phyloP scores from a whole-genome alignment of 2,329 filamentous ascomycete genomes.

The Blastomyces emzantsi region DNA sequence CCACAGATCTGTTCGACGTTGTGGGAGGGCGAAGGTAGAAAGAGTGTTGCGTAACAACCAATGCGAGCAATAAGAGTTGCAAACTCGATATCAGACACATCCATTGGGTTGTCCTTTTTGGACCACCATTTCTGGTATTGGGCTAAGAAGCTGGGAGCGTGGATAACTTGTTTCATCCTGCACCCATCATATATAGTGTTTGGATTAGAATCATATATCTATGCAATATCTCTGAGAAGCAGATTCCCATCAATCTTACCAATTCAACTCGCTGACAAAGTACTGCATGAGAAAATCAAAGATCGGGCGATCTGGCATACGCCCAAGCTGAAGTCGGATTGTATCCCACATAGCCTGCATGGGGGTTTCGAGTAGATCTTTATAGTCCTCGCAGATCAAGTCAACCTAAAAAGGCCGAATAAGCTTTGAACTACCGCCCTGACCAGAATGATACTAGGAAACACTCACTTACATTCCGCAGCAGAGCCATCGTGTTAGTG shows the following conservation, averaged over 20 bases:
- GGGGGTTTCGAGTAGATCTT: background rate
- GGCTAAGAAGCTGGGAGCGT: background rate
- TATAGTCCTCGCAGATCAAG: background rate
- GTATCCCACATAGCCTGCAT: background rate
- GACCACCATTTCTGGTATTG: background rate
- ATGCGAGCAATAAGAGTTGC: background rate
- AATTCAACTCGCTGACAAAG: background rate
- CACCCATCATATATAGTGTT: background rate
- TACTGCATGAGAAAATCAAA: background rate
- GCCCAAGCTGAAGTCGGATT: background rate
- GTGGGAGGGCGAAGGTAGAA: background rate
- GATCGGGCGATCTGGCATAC: background rate
- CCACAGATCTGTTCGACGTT: background rate
- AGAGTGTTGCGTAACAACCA: background rate
- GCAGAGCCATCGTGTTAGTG: conserved; percentile 2
- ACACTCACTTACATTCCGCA: background rate
- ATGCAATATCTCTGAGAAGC: background rate
- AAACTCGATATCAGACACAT: background rate
- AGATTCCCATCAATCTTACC: background rate
- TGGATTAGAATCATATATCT: background rate
- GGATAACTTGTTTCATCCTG: background rate
- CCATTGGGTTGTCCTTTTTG: background rate
- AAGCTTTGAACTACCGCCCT: background rate
- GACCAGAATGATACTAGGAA: background rate
- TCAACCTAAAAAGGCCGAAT: background rate